A percentile compares a stretch with the other conserved stretches of the same genome.
phyloP scores from a whole-genome alignment of 2,329 filamentous ascomycete species.

The Neofusicoccum laricinum region DNA sequence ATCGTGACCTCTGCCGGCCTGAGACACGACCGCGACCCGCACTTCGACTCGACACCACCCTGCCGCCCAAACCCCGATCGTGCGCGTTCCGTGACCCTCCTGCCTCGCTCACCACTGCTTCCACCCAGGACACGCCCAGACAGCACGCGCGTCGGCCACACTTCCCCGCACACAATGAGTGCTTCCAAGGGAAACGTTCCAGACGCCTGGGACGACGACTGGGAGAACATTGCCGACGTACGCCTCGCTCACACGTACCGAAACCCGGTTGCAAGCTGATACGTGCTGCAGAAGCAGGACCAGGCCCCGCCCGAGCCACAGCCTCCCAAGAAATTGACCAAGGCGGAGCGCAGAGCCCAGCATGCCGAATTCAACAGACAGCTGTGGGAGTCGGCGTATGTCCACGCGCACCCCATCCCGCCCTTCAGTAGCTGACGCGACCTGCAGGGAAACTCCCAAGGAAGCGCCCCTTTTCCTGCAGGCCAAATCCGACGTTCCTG shows the following conservation, averaged over 20 bases:
- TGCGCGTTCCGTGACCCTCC: not conserved
- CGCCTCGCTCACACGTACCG: constrained; percentile 15
- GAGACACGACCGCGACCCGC: constrained; percentile 10
- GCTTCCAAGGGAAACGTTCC: not conserved
- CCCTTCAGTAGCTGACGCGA: constrained; percentile 20
- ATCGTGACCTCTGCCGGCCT: not conserved
- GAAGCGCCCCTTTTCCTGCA: constrained; percentile 75
- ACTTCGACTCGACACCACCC: not conserved
- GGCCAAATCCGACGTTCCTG: constrained; percentile 59
- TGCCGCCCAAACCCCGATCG: not conserved
- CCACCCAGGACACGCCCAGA: not conserved
- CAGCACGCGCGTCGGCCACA: not conserved
- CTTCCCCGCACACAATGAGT: not conserved
- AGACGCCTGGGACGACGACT: constrained; percentile 87
- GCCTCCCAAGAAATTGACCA: constrained; percentile 57
- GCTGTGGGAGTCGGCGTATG: constrained; percentile 86
- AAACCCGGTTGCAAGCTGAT: constrained; percentile 17
- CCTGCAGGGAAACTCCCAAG: constrained; percentile 61
- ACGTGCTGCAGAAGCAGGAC: constrained; percentile 31
- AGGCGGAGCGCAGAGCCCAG: constrained; percentile 72
- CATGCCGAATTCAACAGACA: constrained; percentile 82
- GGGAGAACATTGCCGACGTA: constrained; percentile 77
- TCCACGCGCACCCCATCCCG: constrained; percentile 16
- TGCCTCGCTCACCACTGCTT: not conserved
- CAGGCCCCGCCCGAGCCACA: constrained; percentile 35